Conservation (phyloP, 257 asterid species). For the Capsicum pubescens region DNA sequence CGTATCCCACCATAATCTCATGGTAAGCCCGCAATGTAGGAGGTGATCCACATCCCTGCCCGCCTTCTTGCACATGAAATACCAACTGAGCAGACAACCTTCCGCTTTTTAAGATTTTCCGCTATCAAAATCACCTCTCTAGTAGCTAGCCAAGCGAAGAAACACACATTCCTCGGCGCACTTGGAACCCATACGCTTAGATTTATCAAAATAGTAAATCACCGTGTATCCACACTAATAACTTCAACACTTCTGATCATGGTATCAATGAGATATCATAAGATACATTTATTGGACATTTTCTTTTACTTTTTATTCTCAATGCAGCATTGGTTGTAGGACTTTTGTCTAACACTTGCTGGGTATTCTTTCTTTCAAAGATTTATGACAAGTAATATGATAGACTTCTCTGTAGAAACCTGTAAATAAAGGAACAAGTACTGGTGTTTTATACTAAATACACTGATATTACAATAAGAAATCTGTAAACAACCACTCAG, state of each 20-base stretch:
- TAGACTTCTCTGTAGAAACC: too few relatives aligned
- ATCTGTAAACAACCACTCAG: too few relatives aligned
- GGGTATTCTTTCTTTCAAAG: conserved; percentile 11
- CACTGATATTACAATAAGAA: too few relatives aligned
- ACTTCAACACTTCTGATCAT: conserved; percentile 3
- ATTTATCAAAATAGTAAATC: conserved; percentile 5
- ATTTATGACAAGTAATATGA: neutral
- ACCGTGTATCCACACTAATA: neutral
- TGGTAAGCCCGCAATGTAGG: neutral
- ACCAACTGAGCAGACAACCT: neutral
- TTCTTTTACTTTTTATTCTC: neutral
- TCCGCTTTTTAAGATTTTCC: neutral
- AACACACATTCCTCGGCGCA: neutral
- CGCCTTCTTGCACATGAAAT: neutral
- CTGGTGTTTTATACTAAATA: too few relatives aligned
- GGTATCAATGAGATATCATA: conserved; percentile 16
- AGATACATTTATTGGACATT: conserved; percentile 5
- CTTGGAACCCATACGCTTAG: neutral
- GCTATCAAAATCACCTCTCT: conserved; percentile 13
- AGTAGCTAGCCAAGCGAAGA: neutral
- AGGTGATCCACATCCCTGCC: neutral
- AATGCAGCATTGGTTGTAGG: conserved; percentile 23
- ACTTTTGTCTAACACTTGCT: conserved; percentile 23
- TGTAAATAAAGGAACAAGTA: too few relatives aligned
- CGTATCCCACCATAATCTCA: conserved; percentile 2